Evolutionary conservation across 148 eudicot genomes (phyloP).

Genomic region (Rhododendron williamsianum): DNA sequence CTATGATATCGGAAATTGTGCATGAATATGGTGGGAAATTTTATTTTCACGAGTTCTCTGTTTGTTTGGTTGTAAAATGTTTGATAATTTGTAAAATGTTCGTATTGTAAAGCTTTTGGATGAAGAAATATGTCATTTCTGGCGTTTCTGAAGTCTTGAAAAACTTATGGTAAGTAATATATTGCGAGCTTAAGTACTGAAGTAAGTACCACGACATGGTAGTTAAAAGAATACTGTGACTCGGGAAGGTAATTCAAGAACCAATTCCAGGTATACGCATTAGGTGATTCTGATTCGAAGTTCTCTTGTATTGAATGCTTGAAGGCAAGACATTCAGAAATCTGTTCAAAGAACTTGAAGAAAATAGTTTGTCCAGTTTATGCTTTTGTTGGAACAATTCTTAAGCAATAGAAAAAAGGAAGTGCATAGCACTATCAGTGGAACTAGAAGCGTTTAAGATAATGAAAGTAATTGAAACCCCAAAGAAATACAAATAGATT

Average conservation of each 20-base stretch:
- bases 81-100: neutral
- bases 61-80: neutral
- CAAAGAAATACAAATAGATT: neutral
- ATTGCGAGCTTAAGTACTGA: neutral
- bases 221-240: neutral
- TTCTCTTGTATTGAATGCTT: neutral
- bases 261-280: neutral
- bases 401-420: neutral
- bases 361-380: neutral
- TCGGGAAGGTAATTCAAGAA: neutral
- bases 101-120: neutral
- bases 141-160: neutral
- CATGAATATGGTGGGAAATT: neutral
- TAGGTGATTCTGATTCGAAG: neutral
- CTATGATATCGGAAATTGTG: neutral
- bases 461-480: neutral
- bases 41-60: neutral
- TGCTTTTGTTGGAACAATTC: neutral
- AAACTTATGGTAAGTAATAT: neutral
- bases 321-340: neutral
- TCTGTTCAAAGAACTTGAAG: neutral
- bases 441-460: neutral
- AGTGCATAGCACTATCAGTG: too few species aligned
- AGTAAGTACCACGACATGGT: neutral
- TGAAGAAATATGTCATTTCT: neutral